Percentiles rank a stretch among this genome's conserved stretches.
phyloP scores from a whole-genome alignment of 495 filamentous ascomycete genomes.

The Podospora bellae-mahoneyi region DNA sequence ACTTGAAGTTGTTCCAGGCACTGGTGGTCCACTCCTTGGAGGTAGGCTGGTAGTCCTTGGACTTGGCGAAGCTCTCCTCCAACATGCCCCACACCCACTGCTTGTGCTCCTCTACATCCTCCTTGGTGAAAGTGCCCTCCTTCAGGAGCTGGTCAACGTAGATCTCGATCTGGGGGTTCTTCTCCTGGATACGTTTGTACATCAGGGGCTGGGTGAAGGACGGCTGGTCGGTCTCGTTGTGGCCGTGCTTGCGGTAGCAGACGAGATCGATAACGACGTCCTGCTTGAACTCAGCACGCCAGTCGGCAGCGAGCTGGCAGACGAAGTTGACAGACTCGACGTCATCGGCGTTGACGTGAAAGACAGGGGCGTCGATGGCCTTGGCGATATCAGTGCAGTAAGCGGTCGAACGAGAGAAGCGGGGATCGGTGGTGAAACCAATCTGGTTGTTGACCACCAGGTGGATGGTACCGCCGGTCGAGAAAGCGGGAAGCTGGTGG shows the following conservation, averaged over 20 bases:
- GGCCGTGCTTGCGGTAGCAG: slow-evolving; percentile 97
- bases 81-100: slow-evolving; percentile 99
- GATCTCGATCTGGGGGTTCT: slow-evolving; percentile 75
- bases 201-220: slow-evolving; percentile 99
- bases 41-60: slow-evolving; percentile 94
- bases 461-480: slow-evolving; percentile 95
- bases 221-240: slow-evolving; percentile 99
- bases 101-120: slow-evolving; percentile 98
- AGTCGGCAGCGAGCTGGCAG: slow-evolving; percentile 93
- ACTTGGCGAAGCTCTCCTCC: slow-evolving; percentile 91
- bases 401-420: slow-evolving; percentile 91
- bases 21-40: slow-evolving; percentile 98
- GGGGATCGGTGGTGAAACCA: slow-evolving; percentile 98
- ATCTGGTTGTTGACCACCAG: slow-evolving; percentile 99
- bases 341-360: slow-evolving; percentile 98
- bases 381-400: slow-evolving; percentile 99
- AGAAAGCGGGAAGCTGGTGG: slow-evolving; percentile 90
- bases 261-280: slow-evolving; percentile 97
- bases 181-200: slow-evolving; percentile 91
- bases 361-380: slow-evolving; percentile 94
- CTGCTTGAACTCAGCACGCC: slow-evolving; percentile 94
- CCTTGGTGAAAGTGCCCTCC: slow-evolving; percentile 92
- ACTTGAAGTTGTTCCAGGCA: slow-evolving; percentile 98
- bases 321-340: slow-evolving; percentile 98
- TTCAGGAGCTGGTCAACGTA: slow-evolving; percentile 85